A percentile compares a stretch with the other conserved stretches of the same genome.
phyloP scores from a whole-genome alignment of 768 basidiomycete species.

The Rhodocollybia butyracea region DNA sequence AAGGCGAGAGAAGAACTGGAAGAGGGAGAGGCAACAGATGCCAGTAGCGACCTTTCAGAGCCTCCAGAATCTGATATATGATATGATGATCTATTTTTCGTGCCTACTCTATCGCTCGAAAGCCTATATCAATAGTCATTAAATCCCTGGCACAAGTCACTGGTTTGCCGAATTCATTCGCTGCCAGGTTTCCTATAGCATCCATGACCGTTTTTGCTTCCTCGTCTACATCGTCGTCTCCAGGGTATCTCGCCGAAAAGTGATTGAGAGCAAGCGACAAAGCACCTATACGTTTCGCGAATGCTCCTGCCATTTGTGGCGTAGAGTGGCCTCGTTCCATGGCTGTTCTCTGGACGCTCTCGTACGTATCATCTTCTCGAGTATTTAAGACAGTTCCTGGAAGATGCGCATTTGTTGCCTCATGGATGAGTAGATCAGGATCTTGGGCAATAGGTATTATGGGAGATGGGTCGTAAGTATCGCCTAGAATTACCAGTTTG shows the following conservation, averaged over 20 bases:
- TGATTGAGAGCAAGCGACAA: slow-evolving; percentile 74
- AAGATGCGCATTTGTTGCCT: slow-evolving; percentile 86
- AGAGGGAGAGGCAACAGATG: slow-evolving; percentile 84
- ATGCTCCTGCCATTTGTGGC: slow-evolving; percentile 84
- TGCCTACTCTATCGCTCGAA: slow-evolving; percentile 24
- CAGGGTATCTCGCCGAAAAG: slow-evolving; percentile 79
- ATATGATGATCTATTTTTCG: not conserved
- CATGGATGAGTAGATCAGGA: slow-evolving; percentile 78
- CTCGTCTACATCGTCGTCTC: slow-evolving; percentile 51
- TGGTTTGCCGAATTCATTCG: slow-evolving; percentile 46
- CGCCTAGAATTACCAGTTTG: slow-evolving; percentile 80
- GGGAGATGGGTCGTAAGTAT: slow-evolving; percentile 77
- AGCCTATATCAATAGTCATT: slow-evolving; percentile 61
- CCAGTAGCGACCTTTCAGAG: slow-evolving; percentile 74
- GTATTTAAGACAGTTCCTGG: slow-evolving; percentile 58
- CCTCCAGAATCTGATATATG: slow-evolving; percentile 53
- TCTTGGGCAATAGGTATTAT: slow-evolving; percentile 58
- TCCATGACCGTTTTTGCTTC: slow-evolving; percentile 56
- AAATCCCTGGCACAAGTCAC: slow-evolving; percentile 73
- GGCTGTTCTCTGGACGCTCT: slow-evolving; percentile 58
- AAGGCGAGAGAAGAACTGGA: slow-evolving; percentile 71
- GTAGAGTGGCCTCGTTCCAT: slow-evolving; percentile 87
- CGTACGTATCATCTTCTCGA: slow-evolving; percentile 58
- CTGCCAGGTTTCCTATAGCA: slow-evolving; percentile 58
- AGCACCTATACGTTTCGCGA: slow-evolving; percentile 66